These are phyloP conservation scores for Leccinum arenicola DNA, from an alignment of 768 basidiomycete genomes.

Conservation along the genomic window DNA sequence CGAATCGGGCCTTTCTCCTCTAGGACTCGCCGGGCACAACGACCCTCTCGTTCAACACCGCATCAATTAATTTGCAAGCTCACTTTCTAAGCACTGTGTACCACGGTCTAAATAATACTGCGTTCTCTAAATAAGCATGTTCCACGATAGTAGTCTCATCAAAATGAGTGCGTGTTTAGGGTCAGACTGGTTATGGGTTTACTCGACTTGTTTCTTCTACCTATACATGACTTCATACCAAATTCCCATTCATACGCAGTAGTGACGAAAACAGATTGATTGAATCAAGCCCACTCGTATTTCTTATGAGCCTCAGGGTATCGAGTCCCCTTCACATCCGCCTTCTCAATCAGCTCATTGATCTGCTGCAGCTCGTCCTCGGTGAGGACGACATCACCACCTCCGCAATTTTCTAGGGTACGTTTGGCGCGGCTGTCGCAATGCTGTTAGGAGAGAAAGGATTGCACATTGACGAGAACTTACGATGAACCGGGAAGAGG, in stretches of 20 bases:
- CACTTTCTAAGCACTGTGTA: too few species aligned
- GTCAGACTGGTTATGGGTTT: neutral
- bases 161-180: neutral
- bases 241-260: neutral
- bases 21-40: neutral
- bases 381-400: slow-evolving; percentile 41
- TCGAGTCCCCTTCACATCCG: slow-evolving; percentile 39
- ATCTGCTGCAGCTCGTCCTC: slow-evolving; percentile 40
- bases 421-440: slow-evolving; percentile 33
- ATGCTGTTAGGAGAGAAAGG: neutral
- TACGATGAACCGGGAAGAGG: slow-evolving; percentile 51
- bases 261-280: neutral
- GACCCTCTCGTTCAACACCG: too few species aligned
- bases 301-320: slow-evolving; percentile 28
- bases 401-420: slow-evolving; percentile 44
- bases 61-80: too few species aligned
- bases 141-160: too few species aligned
- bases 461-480: neutral
- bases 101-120: too few species aligned
- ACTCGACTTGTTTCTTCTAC: neutral
- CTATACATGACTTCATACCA: neutral
- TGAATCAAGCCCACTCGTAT: slow-evolving; percentile 30
- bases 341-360: slow-evolving; percentile 33
- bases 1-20: neutral
- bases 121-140: too few species aligned